Evolutionary conservation across 768 basidiomycete genomes (phyloP).

Genomic region (Lactarius sanguifluus): DNA sequence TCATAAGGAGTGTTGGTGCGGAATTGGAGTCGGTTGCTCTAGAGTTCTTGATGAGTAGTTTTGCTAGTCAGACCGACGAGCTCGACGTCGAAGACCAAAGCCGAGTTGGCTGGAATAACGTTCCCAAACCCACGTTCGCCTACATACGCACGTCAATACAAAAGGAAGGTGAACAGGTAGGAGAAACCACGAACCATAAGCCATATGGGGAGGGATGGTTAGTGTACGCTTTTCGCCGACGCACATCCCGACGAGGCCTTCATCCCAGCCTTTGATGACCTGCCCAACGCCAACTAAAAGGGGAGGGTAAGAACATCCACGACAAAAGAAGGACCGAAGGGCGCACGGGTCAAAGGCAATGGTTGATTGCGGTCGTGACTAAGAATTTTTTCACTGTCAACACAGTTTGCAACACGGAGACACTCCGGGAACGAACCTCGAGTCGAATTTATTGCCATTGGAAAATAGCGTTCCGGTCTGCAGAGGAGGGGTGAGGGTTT

Average conservation of each 20-base stretch:
- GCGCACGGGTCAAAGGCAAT: slow-evolving; percentile 73
- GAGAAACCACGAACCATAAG: slow-evolving; percentile 65
- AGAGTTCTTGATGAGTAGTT: slow-evolving; percentile 52
- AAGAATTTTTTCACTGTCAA: background rate
- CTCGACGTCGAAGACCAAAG: slow-evolving; percentile 86
- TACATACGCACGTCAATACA: slow-evolving; percentile 33
- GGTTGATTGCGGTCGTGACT: slow-evolving; percentile 75
- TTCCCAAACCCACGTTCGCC: slow-evolving; percentile 73
- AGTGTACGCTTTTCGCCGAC: slow-evolving; percentile 83
- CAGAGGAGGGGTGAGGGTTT: slow-evolving; percentile 14
- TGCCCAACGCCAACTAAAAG: slow-evolving; percentile 70
- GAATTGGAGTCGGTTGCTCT: background rate
- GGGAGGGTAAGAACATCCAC: slow-evolving; percentile 1
- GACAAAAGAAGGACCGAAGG: background rate
- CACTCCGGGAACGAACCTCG: slow-evolving; percentile 51
- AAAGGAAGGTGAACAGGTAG: background rate
- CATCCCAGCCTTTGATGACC: slow-evolving; percentile 85
- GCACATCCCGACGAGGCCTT: slow-evolving; percentile 84
- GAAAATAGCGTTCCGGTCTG: slow-evolving; percentile 80
- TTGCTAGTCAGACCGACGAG: slow-evolving; percentile 60
- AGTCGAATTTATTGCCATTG: slow-evolving; percentile 85
- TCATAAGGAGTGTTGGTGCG: background rate
- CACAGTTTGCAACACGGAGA: background rate
- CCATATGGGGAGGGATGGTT: slow-evolving; percentile 77
- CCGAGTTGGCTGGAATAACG: slow-evolving; percentile 76